Evolutionary conservation across 257 asterid genomes (phyloP).

Genomic region (Solanum microdontum): DNA sequence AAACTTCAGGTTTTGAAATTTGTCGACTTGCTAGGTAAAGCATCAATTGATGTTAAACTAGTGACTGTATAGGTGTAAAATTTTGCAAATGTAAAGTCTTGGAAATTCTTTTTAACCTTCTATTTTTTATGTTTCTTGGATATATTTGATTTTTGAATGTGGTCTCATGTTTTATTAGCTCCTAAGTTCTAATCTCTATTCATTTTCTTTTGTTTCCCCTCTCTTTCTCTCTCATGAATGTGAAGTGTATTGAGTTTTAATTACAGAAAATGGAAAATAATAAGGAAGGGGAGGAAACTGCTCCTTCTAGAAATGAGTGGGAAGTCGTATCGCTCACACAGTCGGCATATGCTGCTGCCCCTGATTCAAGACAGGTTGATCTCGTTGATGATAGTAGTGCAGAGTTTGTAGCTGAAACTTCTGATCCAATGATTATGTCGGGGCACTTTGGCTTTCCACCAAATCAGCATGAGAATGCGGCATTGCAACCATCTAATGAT

Average conservation of each 20-base stretch:
- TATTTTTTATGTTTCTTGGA: neutral
- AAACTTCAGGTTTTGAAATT: neutral
- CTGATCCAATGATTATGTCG: slow-evolving; percentile 59
- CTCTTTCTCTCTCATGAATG: neutral
- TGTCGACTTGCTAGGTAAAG: neutral
- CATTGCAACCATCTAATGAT: slow-evolving; percentile 16
- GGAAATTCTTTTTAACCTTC: neutral
- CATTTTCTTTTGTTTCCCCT: neutral
- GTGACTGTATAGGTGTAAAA: neutral
- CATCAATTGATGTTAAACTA: neutral
- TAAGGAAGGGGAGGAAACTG: slow-evolving; percentile 16
- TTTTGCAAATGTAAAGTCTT: neutral
- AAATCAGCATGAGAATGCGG: slow-evolving; percentile 35
- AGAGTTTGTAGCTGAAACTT: slow-evolving; percentile 39
- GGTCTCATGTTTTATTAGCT: neutral
- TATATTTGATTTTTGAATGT: neutral
- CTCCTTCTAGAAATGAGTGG: slow-evolving; percentile 46
- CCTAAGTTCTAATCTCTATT: neutral
- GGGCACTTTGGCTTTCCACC: slow-evolving; percentile 69
- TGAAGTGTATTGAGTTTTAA: neutral
- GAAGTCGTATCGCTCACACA: slow-evolving; percentile 50
- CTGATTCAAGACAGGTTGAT: slow-evolving; percentile 22
- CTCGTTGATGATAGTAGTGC: slow-evolving; percentile 11
- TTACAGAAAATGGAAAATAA: slow-evolving; percentile 28
- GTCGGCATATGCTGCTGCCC: slow-evolving; percentile 50